Percentiles rank a stretch among this genome's conserved stretches.
Evolutionary conservation across 176 grass and related monocot genomes (phyloP).

Genomic region (Oryza officinalis): DNA sequence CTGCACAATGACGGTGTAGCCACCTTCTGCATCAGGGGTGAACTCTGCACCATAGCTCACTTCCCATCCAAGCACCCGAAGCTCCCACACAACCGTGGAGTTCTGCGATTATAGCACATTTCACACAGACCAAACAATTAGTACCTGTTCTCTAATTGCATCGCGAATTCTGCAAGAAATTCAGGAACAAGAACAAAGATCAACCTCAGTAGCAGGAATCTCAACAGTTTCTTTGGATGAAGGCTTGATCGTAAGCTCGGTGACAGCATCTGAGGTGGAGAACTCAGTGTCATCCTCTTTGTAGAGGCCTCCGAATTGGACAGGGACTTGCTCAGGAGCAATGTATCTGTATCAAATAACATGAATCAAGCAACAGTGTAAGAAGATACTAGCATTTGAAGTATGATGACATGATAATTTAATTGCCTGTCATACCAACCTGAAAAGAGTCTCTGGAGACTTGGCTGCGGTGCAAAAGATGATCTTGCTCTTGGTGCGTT

Average conservation of each 20-base stretch:
- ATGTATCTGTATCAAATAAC: conserved; percentile 63
- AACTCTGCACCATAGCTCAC: conserved; percentile 83
- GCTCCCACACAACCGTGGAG: conserved; percentile 77
- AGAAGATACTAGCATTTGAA: neutral
- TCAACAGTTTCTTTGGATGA: conserved; percentile 80
- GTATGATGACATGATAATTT: neutral
- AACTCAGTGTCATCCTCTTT: conserved; percentile 81
- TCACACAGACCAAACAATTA: neutral
- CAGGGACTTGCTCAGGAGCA: conserved; percentile 77
- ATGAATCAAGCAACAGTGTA: neutral
- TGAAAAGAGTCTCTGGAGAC: conserved; percentile 84
- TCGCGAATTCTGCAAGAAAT: neutral
- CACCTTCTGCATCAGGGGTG: conserved; percentile 60
- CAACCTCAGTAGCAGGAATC: conserved; percentile 70
- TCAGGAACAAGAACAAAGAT: neutral
- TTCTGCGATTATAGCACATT: conserved; percentile 44
- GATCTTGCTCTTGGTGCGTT: conserved; percentile 98
- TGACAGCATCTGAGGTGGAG: conserved; percentile 69
- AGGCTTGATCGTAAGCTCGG: conserved; percentile 69
- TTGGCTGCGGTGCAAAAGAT: conserved; percentile 75
- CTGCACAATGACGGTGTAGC: conserved; percentile 89
- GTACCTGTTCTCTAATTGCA: neutral
- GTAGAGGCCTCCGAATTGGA: conserved; percentile 78
- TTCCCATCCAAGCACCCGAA: conserved; percentile 79
- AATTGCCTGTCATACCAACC: conserved; percentile 36